Base-by-base conservation (phyloP, 129 eudicot species). In the Calendula officinalis region DNA sequence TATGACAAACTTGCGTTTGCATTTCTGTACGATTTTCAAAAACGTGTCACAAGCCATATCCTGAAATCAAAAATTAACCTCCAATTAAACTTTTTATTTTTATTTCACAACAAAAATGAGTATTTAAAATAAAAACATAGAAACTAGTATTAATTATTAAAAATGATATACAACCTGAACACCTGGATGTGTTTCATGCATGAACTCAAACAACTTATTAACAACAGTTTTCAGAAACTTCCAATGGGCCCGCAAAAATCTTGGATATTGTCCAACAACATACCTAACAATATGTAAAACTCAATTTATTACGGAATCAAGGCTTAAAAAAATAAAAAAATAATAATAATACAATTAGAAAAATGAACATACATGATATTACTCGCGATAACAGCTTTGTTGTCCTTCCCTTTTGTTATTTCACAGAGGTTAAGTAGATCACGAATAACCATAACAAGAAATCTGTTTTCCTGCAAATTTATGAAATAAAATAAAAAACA, bases 11-110 rank as follows among this genome's bases (percentile, higher is more conserved):
- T 94, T 94, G 15, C 99, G 97, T 69, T 81, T 89, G 92, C 99
- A 94, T 74, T 89, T 94, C 77, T 94, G 99, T 46, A 94, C 99
- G 60, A 94, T 94, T 75, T 94, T 94, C 84, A 94, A 75, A 80
- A 94, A 94, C n/a, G 99, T 94, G 64, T 94, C 99, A 16, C 99
- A 89, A 3, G 99, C 99, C 99, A 94, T 94, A 73, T 94, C 99
- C 99, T 94, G 68, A 47, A 15, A 76, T 58, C 56, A 64, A 13
- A 62, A 50, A 35, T 53, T 10, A 69, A 45, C 60, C 16, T 36
- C 36, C 45, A 39, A 32, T 53, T 45, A 45, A 43, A 49, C 38
- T 13, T 17, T 22, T 22, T 22, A 22, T 22, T 22, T 22, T 22
- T 2, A 22, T 22, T 22, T 22, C 30, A 22, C 2, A 22, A 22